Percentiles rank a stretch among this genome's conserved stretches.
Evolutionary conservation across 2,329 filamentous ascomycete species (phyloP).

Genomic region (Penicillium palitans): DNA sequence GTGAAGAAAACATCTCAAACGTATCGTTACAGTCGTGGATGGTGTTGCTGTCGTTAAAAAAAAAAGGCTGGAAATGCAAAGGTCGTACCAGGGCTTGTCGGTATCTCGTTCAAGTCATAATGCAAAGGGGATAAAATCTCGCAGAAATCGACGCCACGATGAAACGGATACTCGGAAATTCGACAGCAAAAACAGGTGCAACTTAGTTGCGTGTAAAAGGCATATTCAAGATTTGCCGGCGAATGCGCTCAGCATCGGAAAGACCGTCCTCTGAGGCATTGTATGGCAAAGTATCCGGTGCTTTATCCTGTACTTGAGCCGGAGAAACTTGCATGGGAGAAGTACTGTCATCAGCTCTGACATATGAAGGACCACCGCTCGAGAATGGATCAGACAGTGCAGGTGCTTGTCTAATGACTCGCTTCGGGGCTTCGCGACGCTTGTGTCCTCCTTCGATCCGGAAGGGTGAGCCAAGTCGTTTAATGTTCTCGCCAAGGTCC

Average conservation of each 20-base stretch:
- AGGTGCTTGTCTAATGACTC: slow-evolving; percentile 42
- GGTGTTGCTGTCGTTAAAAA: slow-evolving; percentile 38
- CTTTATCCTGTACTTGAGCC: slow-evolving; percentile 18
- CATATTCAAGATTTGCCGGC: slow-evolving; percentile 42
- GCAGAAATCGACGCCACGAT: slow-evolving; percentile 26
- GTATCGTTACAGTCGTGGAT: slow-evolving; percentile 36
- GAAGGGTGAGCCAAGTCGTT: slow-evolving; percentile 52
- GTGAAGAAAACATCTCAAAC: slow-evolving; percentile 17
- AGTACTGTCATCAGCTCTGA: slow-evolving; percentile 15
- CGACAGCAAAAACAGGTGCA: slow-evolving; percentile 12
- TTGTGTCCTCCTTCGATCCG: slow-evolving; percentile 40
- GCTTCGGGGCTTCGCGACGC: slow-evolving; percentile 32
- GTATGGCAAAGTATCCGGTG: slow-evolving; percentile 25
- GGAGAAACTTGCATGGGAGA: slow-evolving; percentile 20
- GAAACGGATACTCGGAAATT: slow-evolving; percentile 22
- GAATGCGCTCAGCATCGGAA: slow-evolving; percentile 42
- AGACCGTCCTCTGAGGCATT: slow-evolving; percentile 38
- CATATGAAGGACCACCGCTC: slow-evolving; percentile 25
- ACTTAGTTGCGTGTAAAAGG: slow-evolving; percentile 32
- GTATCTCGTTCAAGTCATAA: slow-evolving; percentile 35
- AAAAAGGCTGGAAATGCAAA: slow-evolving; percentile 23
- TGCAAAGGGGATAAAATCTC: slow-evolving; percentile 23
- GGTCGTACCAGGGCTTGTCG: slow-evolving; percentile 8
- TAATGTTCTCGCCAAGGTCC: slow-evolving; percentile 43
- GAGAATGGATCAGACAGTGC: slow-evolving; percentile 49